phyloP scores from a whole-genome alignment of 106 monocot genomes.

The Phalaenopsis equestris region DNA sequence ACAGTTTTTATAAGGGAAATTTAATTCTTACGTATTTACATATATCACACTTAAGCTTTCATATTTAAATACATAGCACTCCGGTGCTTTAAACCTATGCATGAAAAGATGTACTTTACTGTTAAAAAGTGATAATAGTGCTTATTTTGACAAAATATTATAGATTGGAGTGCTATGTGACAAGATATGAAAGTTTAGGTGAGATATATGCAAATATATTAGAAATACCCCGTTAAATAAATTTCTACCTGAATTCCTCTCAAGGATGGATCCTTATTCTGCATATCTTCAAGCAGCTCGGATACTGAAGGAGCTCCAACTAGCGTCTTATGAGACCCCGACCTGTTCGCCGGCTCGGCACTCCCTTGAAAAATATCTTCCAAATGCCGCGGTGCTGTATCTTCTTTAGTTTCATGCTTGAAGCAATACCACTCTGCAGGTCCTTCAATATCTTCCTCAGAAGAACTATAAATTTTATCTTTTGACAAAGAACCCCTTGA shows the following conservation, averaged over 20 bases:
- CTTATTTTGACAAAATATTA: no score
- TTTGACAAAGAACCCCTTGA: neutral
- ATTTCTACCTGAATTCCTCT: neutral
- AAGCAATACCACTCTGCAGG: neutral
- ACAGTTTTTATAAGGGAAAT: neutral
- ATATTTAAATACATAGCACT: no score
- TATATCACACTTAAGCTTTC: no score
- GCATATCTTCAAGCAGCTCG: constrained; percentile 7
- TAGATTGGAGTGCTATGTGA: no score
- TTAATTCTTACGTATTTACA: no score
- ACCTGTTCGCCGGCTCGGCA: neutral
- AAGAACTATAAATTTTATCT: constrained; percentile 1
- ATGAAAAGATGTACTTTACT: no score
- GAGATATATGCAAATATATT: no score
- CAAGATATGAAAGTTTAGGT: no score
- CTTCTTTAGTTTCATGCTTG: neutral
- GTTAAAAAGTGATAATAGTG: no score
- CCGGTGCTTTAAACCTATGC: no score
- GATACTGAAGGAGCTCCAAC: neutral
- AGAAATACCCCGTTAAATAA: no score
- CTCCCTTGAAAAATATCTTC: neutral
- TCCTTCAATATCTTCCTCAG: constrained; percentile 8
- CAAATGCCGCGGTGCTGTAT: neutral
- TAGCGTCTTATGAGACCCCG: neutral
- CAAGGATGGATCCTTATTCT: neutral